Evolutionary conservation across 2,329 filamentous ascomycete species (phyloP).

Genomic region (Calcarisporium arbuscula): DNA sequence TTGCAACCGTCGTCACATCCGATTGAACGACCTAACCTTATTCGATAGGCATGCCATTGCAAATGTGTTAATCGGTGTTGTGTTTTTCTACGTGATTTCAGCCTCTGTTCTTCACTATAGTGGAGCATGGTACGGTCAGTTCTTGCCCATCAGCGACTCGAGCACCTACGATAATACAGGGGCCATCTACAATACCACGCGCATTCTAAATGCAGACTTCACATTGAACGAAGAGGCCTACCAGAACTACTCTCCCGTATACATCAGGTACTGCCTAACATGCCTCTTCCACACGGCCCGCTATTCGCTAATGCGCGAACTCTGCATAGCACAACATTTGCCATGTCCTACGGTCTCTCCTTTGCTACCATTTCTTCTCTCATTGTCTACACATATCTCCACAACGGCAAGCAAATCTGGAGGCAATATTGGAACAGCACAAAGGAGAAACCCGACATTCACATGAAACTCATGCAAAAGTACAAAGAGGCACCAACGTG

Average conservation of each 20-base stretch:
- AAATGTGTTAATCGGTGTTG: conserved; percentile 63
- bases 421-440: conserved; percentile 53
- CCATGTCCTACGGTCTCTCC: conserved; percentile 62
- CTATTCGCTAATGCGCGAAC: no score
- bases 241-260: conserved; percentile 60
- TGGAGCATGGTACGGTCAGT: conserved; percentile 58
- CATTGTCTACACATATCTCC: conserved; percentile 60
- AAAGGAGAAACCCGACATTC: conserved; percentile 54
- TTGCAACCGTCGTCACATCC: background rate
- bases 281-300: no score
- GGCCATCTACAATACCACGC: conserved; percentile 54
- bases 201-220: conserved; percentile 54
- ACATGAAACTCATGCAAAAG: conserved; percentile 58
- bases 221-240: conserved; percentile 60
- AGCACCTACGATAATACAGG: conserved; percentile 68
- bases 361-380: conserved; percentile 67
- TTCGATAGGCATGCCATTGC: conserved; percentile 57
- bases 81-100: conserved; percentile 58
- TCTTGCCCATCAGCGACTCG: conserved; percentile 63
- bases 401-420: conserved; percentile 63
- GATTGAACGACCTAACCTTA: background rate
- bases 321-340: conserved; percentile 58
- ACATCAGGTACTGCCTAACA: conserved; percentile 54
- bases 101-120: conserved; percentile 57
- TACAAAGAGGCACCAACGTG: conserved; percentile 57